Evolutionary conservation across 2,329 filamentous ascomycete species (phyloP).

Genomic region (Westerdykella aurantiaca): DNA sequence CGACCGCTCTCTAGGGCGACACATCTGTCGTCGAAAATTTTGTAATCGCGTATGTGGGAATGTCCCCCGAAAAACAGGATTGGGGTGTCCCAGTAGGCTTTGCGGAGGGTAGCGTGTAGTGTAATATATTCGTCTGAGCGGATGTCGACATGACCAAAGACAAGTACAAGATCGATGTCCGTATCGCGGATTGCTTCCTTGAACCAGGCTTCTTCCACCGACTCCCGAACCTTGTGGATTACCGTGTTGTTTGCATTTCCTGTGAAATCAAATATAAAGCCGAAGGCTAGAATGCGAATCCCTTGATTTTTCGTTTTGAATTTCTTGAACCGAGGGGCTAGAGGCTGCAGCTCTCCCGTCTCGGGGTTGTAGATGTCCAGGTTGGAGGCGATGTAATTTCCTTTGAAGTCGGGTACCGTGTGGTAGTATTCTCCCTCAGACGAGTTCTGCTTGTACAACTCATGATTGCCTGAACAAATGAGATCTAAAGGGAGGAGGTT

Average conservation of each 20-base stretch:
- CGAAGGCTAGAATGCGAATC: constrained; percentile 78
- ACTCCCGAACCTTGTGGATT: constrained; percentile 72
- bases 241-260: constrained; percentile 87
- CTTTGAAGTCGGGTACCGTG: constrained; percentile 76
- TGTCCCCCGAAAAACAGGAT: constrained; percentile 93
- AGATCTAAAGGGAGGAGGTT: no score
- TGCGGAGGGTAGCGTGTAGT: constrained; percentile 73
- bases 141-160: constrained; percentile 79
- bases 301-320: constrained; percentile 89
- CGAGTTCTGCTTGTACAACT: constrained; percentile 78
- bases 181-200: constrained; percentile 71
- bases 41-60: constrained; percentile 79
- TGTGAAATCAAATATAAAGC: constrained; percentile 91
- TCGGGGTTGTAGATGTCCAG: constrained; percentile 76
- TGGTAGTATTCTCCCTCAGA: constrained; percentile 70
- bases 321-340: constrained; percentile 77
- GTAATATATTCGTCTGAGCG: constrained; percentile 72
- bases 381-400: constrained; percentile 83
- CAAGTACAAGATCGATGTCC: constrained; percentile 79
- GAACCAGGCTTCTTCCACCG: constrained; percentile 83
- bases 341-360: constrained; percentile 64
- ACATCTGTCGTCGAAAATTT: constrained; percentile 69
- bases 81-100: constrained; percentile 70
- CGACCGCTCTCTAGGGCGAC: constrained; percentile 80
- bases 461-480: constrained; percentile 86